Evolutionary conservation across 2,329 filamentous ascomycete species (phyloP).

Genomic region (Sclerotinia sclerotiorum): DNA sequence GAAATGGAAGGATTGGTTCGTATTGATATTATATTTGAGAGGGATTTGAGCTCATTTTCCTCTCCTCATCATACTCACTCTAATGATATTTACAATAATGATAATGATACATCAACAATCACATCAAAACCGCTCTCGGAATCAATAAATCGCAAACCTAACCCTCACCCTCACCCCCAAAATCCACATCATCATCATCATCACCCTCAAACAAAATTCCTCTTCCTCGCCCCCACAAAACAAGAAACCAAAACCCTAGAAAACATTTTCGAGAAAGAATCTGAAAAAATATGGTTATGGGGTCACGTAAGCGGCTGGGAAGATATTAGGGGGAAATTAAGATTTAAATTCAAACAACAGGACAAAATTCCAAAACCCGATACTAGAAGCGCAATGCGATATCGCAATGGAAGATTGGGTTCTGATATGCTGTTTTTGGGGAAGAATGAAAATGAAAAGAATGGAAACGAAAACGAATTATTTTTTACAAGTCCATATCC

Average conservation of each 20-base stretch:
- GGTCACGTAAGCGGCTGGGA: slow-evolving; percentile 14
- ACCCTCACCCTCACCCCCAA: no score
- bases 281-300: slow-evolving; percentile 18
- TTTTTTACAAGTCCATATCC: no score
- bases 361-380: no score
- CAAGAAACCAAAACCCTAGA: background rate
- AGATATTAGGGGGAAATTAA: background rate
- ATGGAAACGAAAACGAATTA: background rate
- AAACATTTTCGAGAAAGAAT: slow-evolving; percentile 3
- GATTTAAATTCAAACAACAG: background rate
- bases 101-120: background rate
- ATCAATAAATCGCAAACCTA: no score
- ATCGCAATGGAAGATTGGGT: no score
- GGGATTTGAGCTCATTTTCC: background rate
- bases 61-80: no score
- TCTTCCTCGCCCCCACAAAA: background rate
- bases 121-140: background rate
- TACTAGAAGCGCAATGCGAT: no score
- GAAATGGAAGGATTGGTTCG: slow-evolving; percentile 15
- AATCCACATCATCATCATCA: no score
- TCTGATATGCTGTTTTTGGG: no score
- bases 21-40: slow-evolving; percentile 2
- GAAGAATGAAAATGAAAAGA: no score
- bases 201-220: background rate
- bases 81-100: no score